phyloP scores from a whole-genome alignment of 306 rosid species.

The Citrullus colocynthis region DNA sequence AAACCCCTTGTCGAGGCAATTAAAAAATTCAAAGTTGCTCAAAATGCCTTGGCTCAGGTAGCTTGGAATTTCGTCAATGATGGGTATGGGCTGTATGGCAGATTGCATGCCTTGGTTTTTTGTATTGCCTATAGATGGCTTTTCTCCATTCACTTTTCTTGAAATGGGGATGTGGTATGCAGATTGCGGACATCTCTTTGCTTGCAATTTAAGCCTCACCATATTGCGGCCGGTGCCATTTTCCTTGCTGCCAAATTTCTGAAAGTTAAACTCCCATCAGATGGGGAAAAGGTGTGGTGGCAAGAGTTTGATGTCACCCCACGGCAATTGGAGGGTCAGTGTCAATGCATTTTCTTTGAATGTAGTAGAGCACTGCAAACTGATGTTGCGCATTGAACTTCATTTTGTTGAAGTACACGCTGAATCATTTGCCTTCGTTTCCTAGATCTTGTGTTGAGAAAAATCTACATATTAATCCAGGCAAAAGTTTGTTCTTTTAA shows the following conservation, averaged over 20 bases:
- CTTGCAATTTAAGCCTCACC: constrained; percentile 98
- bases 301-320: constrained; percentile 99
- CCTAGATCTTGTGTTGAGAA: background rate
- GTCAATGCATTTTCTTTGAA: constrained; percentile 33
- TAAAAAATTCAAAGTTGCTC: constrained; percentile 96
- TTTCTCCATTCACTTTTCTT: constrained; percentile 30
- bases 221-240: constrained; percentile 98
- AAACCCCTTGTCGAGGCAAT: constrained; percentile 98
- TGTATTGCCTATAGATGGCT: constrained; percentile 27
- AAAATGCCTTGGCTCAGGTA: constrained; percentile 97
- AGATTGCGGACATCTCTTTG: constrained; percentile 98
- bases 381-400: constrained; percentile 21
- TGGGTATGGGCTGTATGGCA: constrained; percentile 53
- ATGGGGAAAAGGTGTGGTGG: constrained; percentile 99
- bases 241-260: constrained; percentile 98
- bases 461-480: background rate
- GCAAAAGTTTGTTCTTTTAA: background rate
- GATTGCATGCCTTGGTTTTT: constrained; percentile 25
- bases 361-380: constrained; percentile 16
- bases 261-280: constrained; percentile 95
- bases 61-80: constrained; percentile 99
- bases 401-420: background rate
- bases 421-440: background rate
- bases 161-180: constrained; percentile 56
- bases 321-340: constrained; percentile 99